phyloP scores from a whole-genome alignment of 495 filamentous ascomycete genomes.

The Neurospora sublineolata region DNA sequence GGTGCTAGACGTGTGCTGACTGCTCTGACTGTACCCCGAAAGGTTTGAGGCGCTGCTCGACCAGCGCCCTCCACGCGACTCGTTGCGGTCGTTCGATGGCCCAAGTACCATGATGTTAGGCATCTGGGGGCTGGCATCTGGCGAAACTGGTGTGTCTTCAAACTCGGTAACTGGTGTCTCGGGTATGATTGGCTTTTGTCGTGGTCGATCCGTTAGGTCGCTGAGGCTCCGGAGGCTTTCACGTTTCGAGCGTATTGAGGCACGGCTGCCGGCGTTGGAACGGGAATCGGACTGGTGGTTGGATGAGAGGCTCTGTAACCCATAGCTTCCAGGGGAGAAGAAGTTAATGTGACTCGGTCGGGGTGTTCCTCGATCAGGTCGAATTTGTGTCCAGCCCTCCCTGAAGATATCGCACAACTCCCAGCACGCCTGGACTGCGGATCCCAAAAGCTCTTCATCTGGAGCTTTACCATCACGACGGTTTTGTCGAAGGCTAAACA shows the following conservation, averaged over 20 bases:
- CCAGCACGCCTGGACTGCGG: conserved; percentile 87
- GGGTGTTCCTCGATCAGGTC: conserved; percentile 78
- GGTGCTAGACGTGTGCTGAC: conserved; percentile 60
- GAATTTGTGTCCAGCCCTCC: conserved; percentile 83
- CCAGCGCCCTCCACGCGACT: conserved; percentile 45
- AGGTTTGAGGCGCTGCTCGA: conserved; percentile 64
- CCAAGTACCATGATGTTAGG: conserved; percentile 83
- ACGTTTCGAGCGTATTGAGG: conserved; percentile 34
- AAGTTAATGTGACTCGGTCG: conserved; percentile 70
- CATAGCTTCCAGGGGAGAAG: conserved; percentile 23
- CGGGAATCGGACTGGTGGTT: conserved; percentile 21
- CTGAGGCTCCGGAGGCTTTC: conserved; percentile 30
- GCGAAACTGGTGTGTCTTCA: conserved; percentile 73
- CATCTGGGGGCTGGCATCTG: conserved; percentile 57
- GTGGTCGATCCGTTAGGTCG: conserved; percentile 18
- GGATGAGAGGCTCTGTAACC: conserved; percentile 8
- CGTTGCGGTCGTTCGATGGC: conserved; percentile 37
- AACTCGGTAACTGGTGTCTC: conserved; percentile 92
- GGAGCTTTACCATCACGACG: conserved; percentile 57
- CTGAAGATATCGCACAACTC: conserved; percentile 89
- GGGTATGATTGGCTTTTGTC: conserved; percentile 35
- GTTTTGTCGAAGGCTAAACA: conserved; percentile 83
- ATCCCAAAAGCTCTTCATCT: conserved; percentile 74
- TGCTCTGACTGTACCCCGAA: conserved; percentile 61
- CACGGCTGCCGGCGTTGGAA: conserved; percentile 28